Conservation (phyloP, 1,284 basidiomycete species). For the Sporisorium scitamineum region DNA sequence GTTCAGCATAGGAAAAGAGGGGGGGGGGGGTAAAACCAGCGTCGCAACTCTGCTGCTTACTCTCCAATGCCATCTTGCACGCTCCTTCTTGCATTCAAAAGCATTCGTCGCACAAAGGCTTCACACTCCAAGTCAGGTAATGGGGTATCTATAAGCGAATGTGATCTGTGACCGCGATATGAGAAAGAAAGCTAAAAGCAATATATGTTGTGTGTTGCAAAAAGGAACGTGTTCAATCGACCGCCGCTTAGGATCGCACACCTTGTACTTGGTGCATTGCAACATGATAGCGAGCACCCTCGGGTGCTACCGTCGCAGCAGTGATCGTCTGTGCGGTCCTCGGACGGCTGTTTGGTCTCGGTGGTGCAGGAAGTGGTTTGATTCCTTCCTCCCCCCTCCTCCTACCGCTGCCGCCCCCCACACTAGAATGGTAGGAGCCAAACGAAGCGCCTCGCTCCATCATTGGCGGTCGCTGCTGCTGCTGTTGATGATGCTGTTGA, state of each 20-base stretch:
- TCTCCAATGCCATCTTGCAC: no score
- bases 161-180: no score
- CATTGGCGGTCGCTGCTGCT: background rate
- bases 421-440: background rate
- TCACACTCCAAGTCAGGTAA: no score
- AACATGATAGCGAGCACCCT: background rate
- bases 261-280: constrained; percentile 1
- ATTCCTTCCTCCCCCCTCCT: background rate
- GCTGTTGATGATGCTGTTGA: constrained; percentile 21
- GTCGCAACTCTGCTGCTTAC: no score
- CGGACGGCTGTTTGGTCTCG: constrained; percentile 20
- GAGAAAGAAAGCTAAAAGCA: constrained; percentile 1
- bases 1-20: no score
- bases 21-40: no score
- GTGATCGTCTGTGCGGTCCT: constrained; percentile 36
- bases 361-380: constrained; percentile 24
- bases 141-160: background rate
- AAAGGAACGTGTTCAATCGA: no score
- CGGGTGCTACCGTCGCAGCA: constrained; percentile 1
- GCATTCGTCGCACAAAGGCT: no score
- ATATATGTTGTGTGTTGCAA: background rate
- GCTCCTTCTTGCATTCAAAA: no score
- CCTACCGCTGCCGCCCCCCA: background rate
- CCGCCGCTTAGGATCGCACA: constrained; percentile 3
- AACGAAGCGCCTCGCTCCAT: constrained; percentile 8